Conservation (phyloP, 2,329 filamentous ascomycete species). For the Clonostachys rosea region DNA sequence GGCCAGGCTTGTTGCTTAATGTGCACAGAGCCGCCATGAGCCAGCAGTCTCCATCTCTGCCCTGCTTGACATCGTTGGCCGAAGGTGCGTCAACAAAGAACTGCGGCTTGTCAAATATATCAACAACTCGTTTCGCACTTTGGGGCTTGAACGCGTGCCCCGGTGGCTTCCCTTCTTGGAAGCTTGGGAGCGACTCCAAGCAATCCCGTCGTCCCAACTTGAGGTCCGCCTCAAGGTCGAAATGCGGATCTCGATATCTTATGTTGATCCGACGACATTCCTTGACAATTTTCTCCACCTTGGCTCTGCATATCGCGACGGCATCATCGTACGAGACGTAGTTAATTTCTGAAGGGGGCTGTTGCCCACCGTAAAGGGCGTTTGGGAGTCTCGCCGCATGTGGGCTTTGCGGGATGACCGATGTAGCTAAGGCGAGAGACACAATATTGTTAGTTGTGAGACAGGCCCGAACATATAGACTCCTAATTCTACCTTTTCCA, state of each 20-base stretch:
- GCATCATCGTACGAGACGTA: constrained; percentile 71
- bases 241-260: constrained; percentile 83
- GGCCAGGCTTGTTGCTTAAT: constrained; percentile 64
- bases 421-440: constrained; percentile 43
- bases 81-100: constrained; percentile 77
- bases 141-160: constrained; percentile 31
- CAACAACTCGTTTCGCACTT: constrained; percentile 64
- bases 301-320: constrained; percentile 60
- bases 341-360: constrained; percentile 46
- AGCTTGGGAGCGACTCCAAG: constrained; percentile 32
- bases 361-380: constrained; percentile 16
- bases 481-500: constrained; percentile 50
- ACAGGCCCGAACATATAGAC: background rate
- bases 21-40: constrained; percentile 77
- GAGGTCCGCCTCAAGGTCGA: constrained; percentile 76
- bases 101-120: constrained; percentile 71
- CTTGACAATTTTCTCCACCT: constrained; percentile 55
- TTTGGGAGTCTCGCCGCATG: constrained; percentile 56
- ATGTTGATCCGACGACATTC: constrained; percentile 75
- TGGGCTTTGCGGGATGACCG: constrained; percentile 64
- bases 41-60: constrained; percentile 80
- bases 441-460: constrained; percentile 3
- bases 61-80: constrained; percentile 75
- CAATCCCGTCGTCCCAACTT: constrained; percentile 52
- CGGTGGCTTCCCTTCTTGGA: constrained; percentile 7